Evolutionary conservation across 1,139 yeast genomes (phyloP), one percentile per base, ranked within the genome.

Genomic region (Magnusiomyces sp.): DNA sequence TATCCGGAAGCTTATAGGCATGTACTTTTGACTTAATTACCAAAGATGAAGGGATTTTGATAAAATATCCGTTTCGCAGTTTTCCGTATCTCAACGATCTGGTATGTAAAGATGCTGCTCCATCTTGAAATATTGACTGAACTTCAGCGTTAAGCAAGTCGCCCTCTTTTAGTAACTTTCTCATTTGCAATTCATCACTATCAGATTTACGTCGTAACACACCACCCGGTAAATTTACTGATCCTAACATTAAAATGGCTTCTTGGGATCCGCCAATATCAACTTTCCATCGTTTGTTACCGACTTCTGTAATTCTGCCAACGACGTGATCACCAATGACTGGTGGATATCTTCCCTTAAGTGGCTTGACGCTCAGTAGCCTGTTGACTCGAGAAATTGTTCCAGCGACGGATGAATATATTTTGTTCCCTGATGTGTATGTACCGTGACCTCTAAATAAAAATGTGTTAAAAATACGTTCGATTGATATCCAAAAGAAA

Each of bases 141-240:
- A 94, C 96, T 68, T 94, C 99, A 38, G 97, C 96, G 63, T 94
- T 90, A 56, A 94, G 71, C 55, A 94, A 73, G 67, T 94, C 98
- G n/a, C 98, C 98, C 63, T 94, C 99, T 64, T 92, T 92, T 59
- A 94, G 72, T 63, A 90, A 88, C 58, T 78, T 80, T 60, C 98
- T 76, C 99, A 94, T 94, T 65, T 90, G 97, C 55, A 94, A 73
- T 69, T 94, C 98, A 70, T 94, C 99, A 57, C 85, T 81, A 62
- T 94, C 98, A 31, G 92, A 82, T 64, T 94, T 94, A 62, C 98
- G 77, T 66, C 98, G 79, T 59, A 92, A 71, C 2, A 94, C 88
- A 50, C 99, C 99, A 50, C 99, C 98, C 1, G 99, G 99, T 55
- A 94, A 73, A 66, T 94, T 94, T 23, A 94, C 97, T 0, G 96